phyloP scores from a whole-genome alignment of 352 stramenopile species.

The Phytophthora pinifolia region DNA sequence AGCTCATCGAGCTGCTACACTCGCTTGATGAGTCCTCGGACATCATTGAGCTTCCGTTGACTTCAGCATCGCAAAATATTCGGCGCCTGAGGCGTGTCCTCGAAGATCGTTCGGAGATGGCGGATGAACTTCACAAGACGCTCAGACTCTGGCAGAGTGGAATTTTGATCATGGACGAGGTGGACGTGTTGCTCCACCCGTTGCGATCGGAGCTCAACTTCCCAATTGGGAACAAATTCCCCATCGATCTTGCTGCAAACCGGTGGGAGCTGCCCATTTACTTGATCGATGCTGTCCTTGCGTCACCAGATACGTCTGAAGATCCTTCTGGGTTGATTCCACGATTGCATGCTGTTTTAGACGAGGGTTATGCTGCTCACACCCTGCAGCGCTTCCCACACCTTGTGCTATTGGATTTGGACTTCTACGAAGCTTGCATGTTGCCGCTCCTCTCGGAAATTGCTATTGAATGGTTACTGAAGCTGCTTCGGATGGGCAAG shows the following conservation, averaged over 20 bases:
- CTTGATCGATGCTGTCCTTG: conserved; percentile 95
- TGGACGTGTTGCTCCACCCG: conserved; percentile 91
- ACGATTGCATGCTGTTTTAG: conserved; percentile 89
- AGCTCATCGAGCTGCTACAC: conserved; percentile 95
- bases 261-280: conserved; percentile 93
- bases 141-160: conserved; percentile 92
- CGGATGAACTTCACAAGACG: conserved; percentile 89
- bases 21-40: conserved; percentile 85
- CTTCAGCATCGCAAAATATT: conserved; percentile 70
- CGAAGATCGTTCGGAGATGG: conserved; percentile 85
- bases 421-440: conserved; percentile 95
- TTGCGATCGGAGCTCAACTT: conserved; percentile 92
- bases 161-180: conserved; percentile 94
- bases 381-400: conserved; percentile 97
- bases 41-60: conserved; percentile 60
- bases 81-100: conserved; percentile 67
- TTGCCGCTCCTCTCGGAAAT: conserved; percentile 93
- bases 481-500: conserved; percentile 92
- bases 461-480: conserved; percentile 79
- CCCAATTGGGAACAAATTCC: conserved; percentile 91
- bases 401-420: conserved; percentile 95
- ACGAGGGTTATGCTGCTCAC: conserved; percentile 92
- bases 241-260: conserved; percentile 88
- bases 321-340: conserved; percentile 28
- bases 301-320: conserved; percentile 13